Base-by-base conservation (phyloP, 2,329 filamentous ascomycete species). In the Fusarium oligoseptatum region DNA sequence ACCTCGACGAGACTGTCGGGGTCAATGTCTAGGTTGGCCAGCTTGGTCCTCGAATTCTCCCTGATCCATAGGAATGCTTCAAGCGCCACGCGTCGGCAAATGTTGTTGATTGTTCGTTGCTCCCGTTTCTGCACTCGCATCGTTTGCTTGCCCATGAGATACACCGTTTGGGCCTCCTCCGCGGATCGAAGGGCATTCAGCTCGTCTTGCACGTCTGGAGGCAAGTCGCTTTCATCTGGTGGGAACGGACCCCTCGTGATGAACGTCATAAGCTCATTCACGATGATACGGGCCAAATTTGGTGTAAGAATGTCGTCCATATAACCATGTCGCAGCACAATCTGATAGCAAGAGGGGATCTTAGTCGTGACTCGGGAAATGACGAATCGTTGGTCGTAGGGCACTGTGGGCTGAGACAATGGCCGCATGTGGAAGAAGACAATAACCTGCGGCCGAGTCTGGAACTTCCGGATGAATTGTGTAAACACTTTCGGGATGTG, bases 341-440 rank as follows among this genome's bases (percentile, higher is more conserved):
- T 85, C 4, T 92, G 89, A 79, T 94, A 95, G 75, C 91, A 92
- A 36, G 91, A 88, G 0, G 90, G 89, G 20, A 93, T 82, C 29
- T 81, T 79, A n/a, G 78, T 73, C 52, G 77, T 79, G 37, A 84
- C 81, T 8, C 83, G 82, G 14, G 83, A 83, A 45, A 89, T 83
- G 24, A 85, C 79, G 68, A 88, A 90, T 3, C 88, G 83, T 70
- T 89, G 86, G 2, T 80, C 79, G 6, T 84, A 79, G 1, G 87
- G 80, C 3, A 92, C 87, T 0, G 86, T 87, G 0, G 92, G 92
- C 2, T 85, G 83, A 34, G 90, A 87, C 0, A 94, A 84, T 0
- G 92, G 88, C 7, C 92, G 89, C 67, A 95, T 86, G 76, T 95
- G 93, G 80, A 95, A 93, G 81, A 95, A 94, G 2, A 95, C 87